Evolutionary conservation across 257 asterid species (phyloP), one percentile per base, ranked within the genome.

Genomic region (Nicotiana undulata): DNA sequence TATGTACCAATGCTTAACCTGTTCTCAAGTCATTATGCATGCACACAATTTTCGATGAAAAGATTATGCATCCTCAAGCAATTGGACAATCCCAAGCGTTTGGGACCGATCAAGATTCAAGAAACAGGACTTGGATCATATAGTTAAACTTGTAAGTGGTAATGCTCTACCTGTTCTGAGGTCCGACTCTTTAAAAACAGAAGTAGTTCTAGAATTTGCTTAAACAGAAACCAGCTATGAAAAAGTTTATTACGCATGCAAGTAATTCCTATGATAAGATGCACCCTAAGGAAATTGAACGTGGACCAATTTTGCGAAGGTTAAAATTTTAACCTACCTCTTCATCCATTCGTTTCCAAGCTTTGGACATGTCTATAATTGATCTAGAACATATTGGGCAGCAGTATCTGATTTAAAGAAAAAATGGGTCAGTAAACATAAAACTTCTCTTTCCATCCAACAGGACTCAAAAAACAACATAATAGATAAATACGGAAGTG

Each of bases 381-480:
- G 98, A 92, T 83, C 81, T 96, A 66, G 98, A 94, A 83, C 99
- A 96, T 78, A 96, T 92, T 6, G 99, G 98, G 83, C 99, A 96
- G 90, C 97, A 92, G 65, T 85, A 94, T 89, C 99, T 96, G 58
- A 10, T 34, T 18, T 63, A 3, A n/a, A 26, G 31, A 28, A 9
- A 46, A 84, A 80, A 77, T 0, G 7, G 17, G 40, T 49, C 13
- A 79, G 44, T 63, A 16, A 77, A 83, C 61, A 20, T 17, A 6
- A 22, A 49, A 72, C 16, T 24, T 5, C 0, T 51, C 18, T n/a
- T 15, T 13, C 22, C 12, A 46, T 44, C 2, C 1, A 72, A 24
- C 1, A 3, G 77, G 16, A 44, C 32, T 22, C 79, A 18, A 75
- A 60, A 59, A 59, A 18, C 11, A 26, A n/a, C 40, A 20, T 61